Percentiles rank a stretch among this genome's conserved stretches.
Evolutionary conservation across 2,329 filamentous ascomycete species (phyloP).

Genomic region (Teratosphaeriaceae sp.): DNA sequence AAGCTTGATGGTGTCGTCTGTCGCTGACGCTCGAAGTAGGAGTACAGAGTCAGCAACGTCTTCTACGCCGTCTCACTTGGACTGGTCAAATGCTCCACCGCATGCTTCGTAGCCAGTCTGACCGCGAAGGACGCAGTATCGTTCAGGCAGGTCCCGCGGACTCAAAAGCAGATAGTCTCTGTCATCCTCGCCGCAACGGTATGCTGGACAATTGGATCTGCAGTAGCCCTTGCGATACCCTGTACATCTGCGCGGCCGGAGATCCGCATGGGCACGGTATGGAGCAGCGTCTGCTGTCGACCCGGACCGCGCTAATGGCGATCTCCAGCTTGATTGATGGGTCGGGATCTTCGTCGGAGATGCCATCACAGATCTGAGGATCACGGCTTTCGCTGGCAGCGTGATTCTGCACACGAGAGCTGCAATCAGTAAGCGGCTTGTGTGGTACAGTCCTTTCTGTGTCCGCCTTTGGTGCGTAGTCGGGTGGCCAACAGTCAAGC

Average conservation of each 20-base stretch:
- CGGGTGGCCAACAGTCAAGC: too few relatives aligned
- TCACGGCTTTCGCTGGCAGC: not conserved
- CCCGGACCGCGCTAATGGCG: not conserved
- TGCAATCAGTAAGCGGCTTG: not conserved
- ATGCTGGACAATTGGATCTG: not conserved
- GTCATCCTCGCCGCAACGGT: not conserved
- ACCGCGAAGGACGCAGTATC: not conserved
- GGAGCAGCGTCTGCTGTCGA: not conserved
- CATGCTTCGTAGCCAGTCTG: not conserved
- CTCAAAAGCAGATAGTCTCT: not conserved
- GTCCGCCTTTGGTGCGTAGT: constrained; percentile 2
- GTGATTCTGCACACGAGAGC: constrained; percentile 4
- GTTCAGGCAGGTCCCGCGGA: not conserved
- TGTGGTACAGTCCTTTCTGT: constrained; percentile 4
- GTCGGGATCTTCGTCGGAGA: constrained; percentile 5
- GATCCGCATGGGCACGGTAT: not conserved
- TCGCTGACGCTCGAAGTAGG: not conserved
- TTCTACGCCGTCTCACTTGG: not conserved
- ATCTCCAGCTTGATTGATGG: not conserved
- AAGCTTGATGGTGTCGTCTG: not conserved
- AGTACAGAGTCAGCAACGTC: not conserved
- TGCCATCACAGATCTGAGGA: constrained; percentile 4
- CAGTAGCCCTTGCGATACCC: not conserved
- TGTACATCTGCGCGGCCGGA: not conserved
- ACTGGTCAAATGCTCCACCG: not conserved